Percentiles rank a stretch among this genome's conserved stretches.
phyloP scores from a whole-genome alignment of 2,329 filamentous ascomycete species.

The Phaeosphaeriaceae sp. region DNA sequence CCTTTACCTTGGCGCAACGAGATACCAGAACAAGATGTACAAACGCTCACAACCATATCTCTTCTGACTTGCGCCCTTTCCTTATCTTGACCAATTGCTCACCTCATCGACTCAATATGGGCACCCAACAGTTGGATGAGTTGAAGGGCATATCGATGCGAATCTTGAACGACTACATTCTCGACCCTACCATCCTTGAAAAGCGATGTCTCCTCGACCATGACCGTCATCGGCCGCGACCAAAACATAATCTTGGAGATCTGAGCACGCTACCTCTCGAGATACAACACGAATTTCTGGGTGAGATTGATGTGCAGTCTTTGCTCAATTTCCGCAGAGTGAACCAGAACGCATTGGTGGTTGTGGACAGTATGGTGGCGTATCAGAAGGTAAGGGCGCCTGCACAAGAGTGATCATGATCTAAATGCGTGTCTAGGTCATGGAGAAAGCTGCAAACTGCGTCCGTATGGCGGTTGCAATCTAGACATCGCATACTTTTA shows the following conservation, averaged over 20 bases:
- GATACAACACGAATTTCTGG: neutral
- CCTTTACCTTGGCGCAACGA: no score
- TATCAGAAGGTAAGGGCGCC: neutral
- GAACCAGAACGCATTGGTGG: neutral
- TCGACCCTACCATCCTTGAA: neutral
- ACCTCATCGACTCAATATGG: neutral
- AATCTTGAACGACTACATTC: neutral
- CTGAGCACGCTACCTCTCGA: neutral
- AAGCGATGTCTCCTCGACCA: neutral
- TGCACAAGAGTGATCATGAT: neutral
- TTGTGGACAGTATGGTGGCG: neutral
- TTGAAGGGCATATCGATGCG: neutral
- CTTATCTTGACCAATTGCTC: neutral
- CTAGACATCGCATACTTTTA: neutral
- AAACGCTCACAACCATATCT: neutral
- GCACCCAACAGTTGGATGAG: neutral
- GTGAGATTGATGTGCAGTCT: slow-evolving; percentile 2
- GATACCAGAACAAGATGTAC: neutral
- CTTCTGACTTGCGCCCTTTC: neutral
- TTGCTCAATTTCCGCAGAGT: slow-evolving; percentile 1
- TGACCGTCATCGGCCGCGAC: neutral
- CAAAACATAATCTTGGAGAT: neutral
- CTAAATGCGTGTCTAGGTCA: neutral
- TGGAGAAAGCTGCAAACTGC: neutral
- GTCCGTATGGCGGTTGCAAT: neutral